A percentile compares a stretch with the other conserved stretches of the same genome.
phyloP scores from a whole-genome alignment of 2,329 filamentous ascomycete genomes.

The Exophiala phaeomuriformis region DNA sequence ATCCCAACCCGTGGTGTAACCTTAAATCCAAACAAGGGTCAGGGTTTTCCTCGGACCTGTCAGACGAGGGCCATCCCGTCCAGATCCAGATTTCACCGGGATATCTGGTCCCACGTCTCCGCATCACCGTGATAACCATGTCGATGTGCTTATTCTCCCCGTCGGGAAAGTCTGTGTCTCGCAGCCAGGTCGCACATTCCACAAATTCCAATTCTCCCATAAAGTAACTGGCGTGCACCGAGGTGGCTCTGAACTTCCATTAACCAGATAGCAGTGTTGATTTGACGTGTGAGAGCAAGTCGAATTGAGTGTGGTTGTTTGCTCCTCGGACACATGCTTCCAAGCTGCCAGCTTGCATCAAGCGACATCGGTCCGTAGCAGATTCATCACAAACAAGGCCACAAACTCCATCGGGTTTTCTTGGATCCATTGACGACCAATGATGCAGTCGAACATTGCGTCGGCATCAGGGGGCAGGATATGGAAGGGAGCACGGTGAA shows the following conservation, averaged over 20 bases:
- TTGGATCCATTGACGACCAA: slow-evolving; percentile 21
- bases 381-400: slow-evolving; percentile 12
- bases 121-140: slow-evolving; percentile 1
- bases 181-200: slow-evolving; percentile 10
- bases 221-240: slow-evolving; percentile 3
- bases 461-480: slow-evolving; percentile 8
- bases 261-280: neutral
- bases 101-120: slow-evolving; percentile 8
- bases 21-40: slow-evolving; percentile 1
- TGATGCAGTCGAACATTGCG: slow-evolving; percentile 21
- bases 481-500: slow-evolving; percentile 13
- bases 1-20: slow-evolving; percentile 14
- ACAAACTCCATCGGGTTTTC: slow-evolving; percentile 17
- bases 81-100: slow-evolving; percentile 13
- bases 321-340: neutral
- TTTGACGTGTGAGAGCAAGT: neutral
- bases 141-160: neutral
- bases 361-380: neutral
- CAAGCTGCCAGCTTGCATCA: neutral
- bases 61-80: slow-evolving; percentile 6
- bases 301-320: neutral
- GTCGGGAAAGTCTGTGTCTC: slow-evolving; percentile 9
- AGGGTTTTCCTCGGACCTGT: neutral
- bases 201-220: slow-evolving; percentile 9
- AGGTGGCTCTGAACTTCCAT: neutral